Evolutionary conservation across 129 eudicot species (phyloP).

Genomic region (Ambrosia trifida): DNA sequence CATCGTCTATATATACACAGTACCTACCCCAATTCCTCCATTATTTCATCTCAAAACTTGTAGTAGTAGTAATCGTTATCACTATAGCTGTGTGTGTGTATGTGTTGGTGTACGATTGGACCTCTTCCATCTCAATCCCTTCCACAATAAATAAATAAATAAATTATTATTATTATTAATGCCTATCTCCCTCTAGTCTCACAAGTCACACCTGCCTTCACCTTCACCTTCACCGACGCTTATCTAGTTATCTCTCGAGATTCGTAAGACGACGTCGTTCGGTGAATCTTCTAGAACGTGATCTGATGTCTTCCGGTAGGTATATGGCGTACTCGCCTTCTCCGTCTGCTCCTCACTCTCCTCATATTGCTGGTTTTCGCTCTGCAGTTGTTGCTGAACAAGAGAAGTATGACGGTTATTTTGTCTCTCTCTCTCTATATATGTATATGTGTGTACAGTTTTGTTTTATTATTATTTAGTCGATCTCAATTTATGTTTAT

Average conservation of each 20-base stretch:
- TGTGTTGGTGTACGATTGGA: constrained; percentile 49
- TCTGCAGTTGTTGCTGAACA: constrained; percentile 42
- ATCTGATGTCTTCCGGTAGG: constrained; percentile 56
- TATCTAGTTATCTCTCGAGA: constrained; percentile 15
- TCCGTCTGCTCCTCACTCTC: constrained; percentile 59
- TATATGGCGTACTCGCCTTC: constrained; percentile 64
- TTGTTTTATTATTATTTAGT: background rate
- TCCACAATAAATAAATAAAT: constrained; percentile 26
- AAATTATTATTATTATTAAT: too few species aligned
- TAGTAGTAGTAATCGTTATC: background rate
- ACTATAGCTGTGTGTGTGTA: constrained; percentile 10
- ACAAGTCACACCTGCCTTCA: constrained; percentile 25
- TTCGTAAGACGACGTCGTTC: background rate
- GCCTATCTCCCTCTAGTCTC: constrained; percentile 20
- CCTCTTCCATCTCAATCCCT: constrained; percentile 28
- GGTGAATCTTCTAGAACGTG: constrained; percentile 4
- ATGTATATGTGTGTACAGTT: too few species aligned
- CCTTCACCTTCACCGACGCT: constrained; percentile 44
- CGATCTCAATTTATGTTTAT: constrained; percentile 19
- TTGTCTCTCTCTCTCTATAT: too few species aligned
- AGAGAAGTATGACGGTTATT: constrained; percentile 32
- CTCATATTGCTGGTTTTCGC: constrained; percentile 38
- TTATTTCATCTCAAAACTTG: background rate
- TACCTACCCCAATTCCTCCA: background rate
- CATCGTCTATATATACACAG: constrained; percentile 11